Evolutionary conservation across 78 protist genomes (phyloP).

Genomic region (Polysphondylium violaceum): DNA sequence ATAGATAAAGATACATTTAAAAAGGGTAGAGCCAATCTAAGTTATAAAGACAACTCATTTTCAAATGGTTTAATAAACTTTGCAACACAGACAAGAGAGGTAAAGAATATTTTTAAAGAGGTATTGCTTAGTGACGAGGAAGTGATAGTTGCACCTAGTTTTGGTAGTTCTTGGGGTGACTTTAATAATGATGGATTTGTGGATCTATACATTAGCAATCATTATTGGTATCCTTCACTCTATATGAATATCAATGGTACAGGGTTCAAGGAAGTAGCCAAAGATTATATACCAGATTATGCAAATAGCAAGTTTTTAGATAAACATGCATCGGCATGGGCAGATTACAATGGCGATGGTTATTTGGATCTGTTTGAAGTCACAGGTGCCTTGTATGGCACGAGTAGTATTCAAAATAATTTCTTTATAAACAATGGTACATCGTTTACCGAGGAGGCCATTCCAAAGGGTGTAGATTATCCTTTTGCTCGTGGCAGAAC

Average conservation of each 20-base stretch:
- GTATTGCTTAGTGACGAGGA: conserved; percentile 3
- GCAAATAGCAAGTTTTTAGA: conserved; percentile 37
- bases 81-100: background rate
- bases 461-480: conserved; percentile 26
- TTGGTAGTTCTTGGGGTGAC: conserved; percentile 77
- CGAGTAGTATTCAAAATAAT: conserved; percentile 44
- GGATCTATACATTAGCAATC: conserved; percentile 56
- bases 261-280: conserved; percentile 17
- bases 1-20: background rate
- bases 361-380: conserved; percentile 56
- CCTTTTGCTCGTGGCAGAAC: conserved; percentile 71
- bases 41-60: too few relatives aligned
- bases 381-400: conserved; percentile 67
- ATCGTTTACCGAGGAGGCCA: conserved; percentile 26
- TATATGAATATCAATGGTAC: conserved; percentile 19
- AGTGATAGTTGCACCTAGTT: conserved; percentile 41
- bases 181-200: conserved; percentile 61
- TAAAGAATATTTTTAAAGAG: conserved; percentile 2
- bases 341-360: conserved; percentile 66
- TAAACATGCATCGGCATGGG: conserved; percentile 75
- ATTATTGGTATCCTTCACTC: conserved; percentile 59
- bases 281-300: background rate
- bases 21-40: too few relatives aligned
- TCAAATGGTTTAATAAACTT: conserved; percentile 32
- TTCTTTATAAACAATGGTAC: conserved; percentile 7